phyloP scores from a whole-genome alignment of 2,329 filamentous ascomycete genomes.

The Botrytis fabae region DNA sequence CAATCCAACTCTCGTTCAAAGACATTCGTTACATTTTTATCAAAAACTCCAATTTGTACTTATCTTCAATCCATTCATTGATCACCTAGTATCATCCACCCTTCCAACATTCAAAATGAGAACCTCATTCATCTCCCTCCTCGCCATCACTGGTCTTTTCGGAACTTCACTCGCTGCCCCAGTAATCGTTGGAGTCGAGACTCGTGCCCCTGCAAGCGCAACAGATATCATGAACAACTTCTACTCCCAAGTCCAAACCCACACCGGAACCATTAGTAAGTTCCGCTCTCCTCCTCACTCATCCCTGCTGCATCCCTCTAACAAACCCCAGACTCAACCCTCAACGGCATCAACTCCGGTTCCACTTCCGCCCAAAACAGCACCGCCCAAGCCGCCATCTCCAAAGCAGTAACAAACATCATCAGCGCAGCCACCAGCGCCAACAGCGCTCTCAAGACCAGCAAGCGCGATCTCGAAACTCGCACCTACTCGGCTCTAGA shows the following conservation, averaged over 20 bases:
- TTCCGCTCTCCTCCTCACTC: not conserved
- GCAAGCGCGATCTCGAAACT: not conserved
- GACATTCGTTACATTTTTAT: not conserved
- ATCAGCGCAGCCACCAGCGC: not conserved
- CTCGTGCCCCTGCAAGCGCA: not conserved
- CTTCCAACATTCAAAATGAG: not conserved
- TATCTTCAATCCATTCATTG: not conserved
- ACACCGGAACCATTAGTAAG: conserved; percentile 1
- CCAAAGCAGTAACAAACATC: not conserved
- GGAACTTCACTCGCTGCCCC: not conserved
- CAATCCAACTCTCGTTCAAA: not conserved
- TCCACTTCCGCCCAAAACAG: not conserved
- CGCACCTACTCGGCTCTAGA: not conserved
- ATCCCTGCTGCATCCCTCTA: not conserved
- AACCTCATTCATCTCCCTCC: not conserved
- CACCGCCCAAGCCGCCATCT: not conserved
- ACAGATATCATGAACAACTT: not conserved
- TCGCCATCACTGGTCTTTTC: not conserved
- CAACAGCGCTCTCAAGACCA: not conserved
- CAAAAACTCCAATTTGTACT: no score
- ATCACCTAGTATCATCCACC: not conserved
- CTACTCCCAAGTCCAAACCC: not conserved
- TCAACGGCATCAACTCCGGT: not conserved
- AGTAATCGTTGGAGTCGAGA: not conserved
- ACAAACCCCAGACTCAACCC: not conserved